Percentiles rank a stretch among this genome's conserved stretches.
These are phyloP conservation scores for Amylostereum areolatum DNA, from an alignment of 1,284 basidiomycete genomes.

Conservation along the genomic window DNA sequence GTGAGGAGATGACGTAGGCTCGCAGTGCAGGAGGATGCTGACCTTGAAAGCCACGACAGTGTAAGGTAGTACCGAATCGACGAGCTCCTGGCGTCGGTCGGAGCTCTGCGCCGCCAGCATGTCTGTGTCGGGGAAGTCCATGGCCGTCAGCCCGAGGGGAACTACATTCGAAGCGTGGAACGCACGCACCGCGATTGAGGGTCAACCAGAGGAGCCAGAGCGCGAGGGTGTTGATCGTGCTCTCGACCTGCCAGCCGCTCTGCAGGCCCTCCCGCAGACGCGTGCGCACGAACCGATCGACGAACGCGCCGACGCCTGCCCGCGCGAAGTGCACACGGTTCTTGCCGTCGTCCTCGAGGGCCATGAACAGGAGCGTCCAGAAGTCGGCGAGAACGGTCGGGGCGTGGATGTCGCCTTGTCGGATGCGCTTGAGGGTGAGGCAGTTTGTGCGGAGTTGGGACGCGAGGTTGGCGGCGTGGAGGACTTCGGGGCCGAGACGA, in stretches of 20 bases:
- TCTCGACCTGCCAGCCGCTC: conserved; percentile 55
- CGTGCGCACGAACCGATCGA: conserved; percentile 38
- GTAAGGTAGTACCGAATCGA: conserved; percentile 49
- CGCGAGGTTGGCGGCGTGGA: conserved; percentile 34
- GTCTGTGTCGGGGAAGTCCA: too few species aligned
- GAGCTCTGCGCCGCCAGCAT: too few species aligned
- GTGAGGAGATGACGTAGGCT: too few species aligned
- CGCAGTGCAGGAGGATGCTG: too few species aligned
- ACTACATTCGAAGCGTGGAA: too few species aligned
- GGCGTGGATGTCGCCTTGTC: conserved; percentile 29
- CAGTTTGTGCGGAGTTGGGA: conserved; percentile 44
- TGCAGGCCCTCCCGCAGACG: conserved; percentile 37
- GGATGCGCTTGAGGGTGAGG: conserved; percentile 34
- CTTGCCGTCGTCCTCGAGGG: conserved; percentile 72
- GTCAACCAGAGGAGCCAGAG: conserved; percentile 65
- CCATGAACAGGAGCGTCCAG: conserved; percentile 56
- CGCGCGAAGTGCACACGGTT: conserved; percentile 57
- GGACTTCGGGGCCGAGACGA: conserved; percentile 37
- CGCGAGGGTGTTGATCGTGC: conserved; percentile 40
- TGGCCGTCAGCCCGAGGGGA: too few species aligned
- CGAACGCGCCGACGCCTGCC: conserved; percentile 41
- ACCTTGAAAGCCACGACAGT: conserved; percentile 49
- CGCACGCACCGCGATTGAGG: too few species aligned
- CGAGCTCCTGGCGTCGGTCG: conserved; percentile 42
- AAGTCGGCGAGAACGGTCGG: conserved; percentile 36